Percentiles rank a stretch among this genome's conserved stretches.
Conservation (phyloP, 2,329 filamentous ascomycete genomes). For the Fusarium marasasianum region DNA sequence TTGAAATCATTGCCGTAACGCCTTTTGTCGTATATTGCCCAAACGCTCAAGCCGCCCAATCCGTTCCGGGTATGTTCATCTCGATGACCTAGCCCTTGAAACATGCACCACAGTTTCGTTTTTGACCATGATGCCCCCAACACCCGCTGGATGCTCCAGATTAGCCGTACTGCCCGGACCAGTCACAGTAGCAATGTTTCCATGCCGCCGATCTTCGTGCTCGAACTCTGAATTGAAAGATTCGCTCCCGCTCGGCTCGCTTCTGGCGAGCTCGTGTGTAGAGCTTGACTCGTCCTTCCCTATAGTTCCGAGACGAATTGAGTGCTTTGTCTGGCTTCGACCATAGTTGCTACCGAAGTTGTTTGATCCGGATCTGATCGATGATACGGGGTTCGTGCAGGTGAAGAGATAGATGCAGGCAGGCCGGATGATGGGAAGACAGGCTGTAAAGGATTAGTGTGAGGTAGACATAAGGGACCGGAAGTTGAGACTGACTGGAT, state of each 20-base stretch:
- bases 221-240: slow-evolving; percentile 24
- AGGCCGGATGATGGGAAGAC: slow-evolving; percentile 36
- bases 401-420: slow-evolving; percentile 30
- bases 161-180: not conserved
- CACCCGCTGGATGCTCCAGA: not conserved
- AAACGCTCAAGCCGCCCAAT: not conserved
- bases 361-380: slow-evolving; percentile 1
- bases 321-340: slow-evolving; percentile 22
- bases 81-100: not conserved
- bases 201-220: slow-evolving; percentile 1
- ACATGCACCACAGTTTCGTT: slow-evolving; percentile 32
- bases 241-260: not conserved
- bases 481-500: slow-evolving; percentile 8
- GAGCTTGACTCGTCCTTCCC: slow-evolving; percentile 27
- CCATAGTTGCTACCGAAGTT: slow-evolving; percentile 9
- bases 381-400: not conserved
- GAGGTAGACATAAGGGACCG: accelerated
- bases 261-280: slow-evolving; percentile 30
- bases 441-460: slow-evolving; percentile 17
- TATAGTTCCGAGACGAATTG: slow-evolving; percentile 21
- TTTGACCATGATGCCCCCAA: slow-evolving; percentile 30
- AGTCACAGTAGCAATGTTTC: slow-evolving; percentile 8
- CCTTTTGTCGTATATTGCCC: not conserved
- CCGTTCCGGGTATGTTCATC: not conserved
- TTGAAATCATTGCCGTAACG: not conserved